Evolutionary conservation across 148 eudicot species (phyloP).

Genomic region (Rhododendron ovatum): DNA sequence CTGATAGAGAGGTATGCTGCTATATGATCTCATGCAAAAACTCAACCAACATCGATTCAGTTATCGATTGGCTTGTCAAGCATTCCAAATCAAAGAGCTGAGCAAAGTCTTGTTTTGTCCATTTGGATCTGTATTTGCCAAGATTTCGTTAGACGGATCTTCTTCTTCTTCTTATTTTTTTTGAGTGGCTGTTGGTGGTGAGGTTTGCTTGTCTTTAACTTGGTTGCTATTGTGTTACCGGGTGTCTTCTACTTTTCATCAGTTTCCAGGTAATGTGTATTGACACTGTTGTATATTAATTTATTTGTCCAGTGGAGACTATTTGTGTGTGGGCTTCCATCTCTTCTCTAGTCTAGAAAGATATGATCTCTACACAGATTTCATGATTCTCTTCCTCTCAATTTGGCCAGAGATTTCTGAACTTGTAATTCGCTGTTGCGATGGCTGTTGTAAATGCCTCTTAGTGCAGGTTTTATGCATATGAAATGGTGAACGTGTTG

Average conservation of each 20-base stretch:
- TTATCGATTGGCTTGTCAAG: constrained; percentile 97
- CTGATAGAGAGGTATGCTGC: constrained; percentile 98
- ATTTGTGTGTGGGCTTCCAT: neutral
- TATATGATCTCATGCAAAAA: constrained; percentile 98
- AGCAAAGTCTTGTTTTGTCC: constrained; percentile 20
- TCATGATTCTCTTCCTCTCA: neutral
- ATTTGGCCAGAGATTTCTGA: neutral
- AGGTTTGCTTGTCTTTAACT: constrained; percentile 11
- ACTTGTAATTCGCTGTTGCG: neutral
- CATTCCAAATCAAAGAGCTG: constrained; percentile 89
- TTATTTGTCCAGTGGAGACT: neutral
- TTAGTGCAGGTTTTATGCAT: neutral
- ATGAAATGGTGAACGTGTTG: neutral
- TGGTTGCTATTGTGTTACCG: constrained; percentile 3
- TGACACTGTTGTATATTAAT: constrained; percentile 11
- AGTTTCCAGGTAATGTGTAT: neutral
- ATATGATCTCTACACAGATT: neutral
- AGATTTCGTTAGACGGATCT: neutral
- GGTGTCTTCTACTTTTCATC: neutral
- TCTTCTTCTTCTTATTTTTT: neutral
- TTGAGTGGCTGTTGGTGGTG: constrained; percentile 3
- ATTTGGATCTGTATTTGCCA: constrained; percentile 21
- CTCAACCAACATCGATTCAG: constrained; percentile 90
- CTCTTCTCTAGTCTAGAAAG: neutral
- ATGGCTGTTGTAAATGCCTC: neutral